Conservation (phyloP, 2,329 filamentous ascomycete genomes). For the Ascocoryne sarcoides region DNA sequence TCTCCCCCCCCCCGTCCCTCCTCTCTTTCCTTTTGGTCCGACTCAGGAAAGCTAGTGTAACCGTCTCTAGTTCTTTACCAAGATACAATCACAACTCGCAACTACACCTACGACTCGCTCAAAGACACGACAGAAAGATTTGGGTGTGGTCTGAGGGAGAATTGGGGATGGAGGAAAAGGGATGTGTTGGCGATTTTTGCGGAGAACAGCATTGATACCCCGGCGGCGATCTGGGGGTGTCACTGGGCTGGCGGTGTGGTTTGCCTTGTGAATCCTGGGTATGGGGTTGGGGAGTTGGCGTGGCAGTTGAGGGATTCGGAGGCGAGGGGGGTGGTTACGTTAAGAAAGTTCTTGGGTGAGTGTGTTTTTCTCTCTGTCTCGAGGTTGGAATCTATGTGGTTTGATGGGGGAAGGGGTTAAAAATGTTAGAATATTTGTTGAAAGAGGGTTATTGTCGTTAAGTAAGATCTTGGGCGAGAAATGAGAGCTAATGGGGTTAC, state of each 20-base stretch:
- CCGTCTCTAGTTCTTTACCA: slow-evolving; percentile 7
- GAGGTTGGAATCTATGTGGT: no score
- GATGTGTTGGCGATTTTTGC: slow-evolving; percentile 75
- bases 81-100: slow-evolving; percentile 47
- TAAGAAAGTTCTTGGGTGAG: slow-evolving; percentile 53
- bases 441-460: no score
- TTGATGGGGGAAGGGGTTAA: no score
- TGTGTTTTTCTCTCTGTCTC: no score
- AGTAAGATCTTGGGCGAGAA: no score
- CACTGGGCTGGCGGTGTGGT: slow-evolving; percentile 74
- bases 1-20: slow-evolving; percentile 9
- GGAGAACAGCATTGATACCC: slow-evolving; percentile 76
- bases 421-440: no score
- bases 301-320: slow-evolving; percentile 72
- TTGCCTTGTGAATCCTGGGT: slow-evolving; percentile 78
- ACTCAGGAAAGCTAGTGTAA: no score
- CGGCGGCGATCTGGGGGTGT: slow-evolving; percentile 64
- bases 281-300: slow-evolving; percentile 73
- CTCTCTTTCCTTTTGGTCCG: background rate
- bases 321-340: slow-evolving; percentile 66
- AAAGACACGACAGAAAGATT: slow-evolving; percentile 60
- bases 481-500: no score
- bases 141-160: slow-evolving; percentile 63
- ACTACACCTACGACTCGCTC: slow-evolving; percentile 60
- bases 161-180: slow-evolving; percentile 68